Evolutionary conservation across 140 eudicot species (phyloP).

Genomic region (Stevia rebaudiana): DNA sequence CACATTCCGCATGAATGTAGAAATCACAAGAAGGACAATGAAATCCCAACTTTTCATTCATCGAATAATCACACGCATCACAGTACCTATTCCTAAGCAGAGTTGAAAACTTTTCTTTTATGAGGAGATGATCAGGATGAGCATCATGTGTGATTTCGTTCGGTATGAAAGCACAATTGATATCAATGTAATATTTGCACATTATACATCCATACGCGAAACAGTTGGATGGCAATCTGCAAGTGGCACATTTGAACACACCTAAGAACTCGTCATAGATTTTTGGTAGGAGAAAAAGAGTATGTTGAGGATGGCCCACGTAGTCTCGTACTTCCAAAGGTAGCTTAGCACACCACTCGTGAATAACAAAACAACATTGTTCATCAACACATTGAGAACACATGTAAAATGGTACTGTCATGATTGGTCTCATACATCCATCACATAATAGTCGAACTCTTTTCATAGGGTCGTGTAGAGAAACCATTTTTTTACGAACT

Average conservation of each 20-base stretch:
- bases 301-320: neutral
- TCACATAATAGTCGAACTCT: constrained; percentile 5
- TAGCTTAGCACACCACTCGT: constrained; percentile 15
- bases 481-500: neutral
- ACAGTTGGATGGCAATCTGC: neutral
- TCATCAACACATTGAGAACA: neutral
- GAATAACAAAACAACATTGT: constrained; percentile 9
- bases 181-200: constrained; percentile 1
- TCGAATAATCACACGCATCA: no score
- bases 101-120: no score
- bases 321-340: neutral
- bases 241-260: neutral
- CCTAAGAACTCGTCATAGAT: neutral
- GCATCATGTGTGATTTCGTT: neutral
- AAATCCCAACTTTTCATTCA: neutral
- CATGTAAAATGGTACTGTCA: neutral
- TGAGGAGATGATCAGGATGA: neutral
- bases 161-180: constrained; percentile 7
- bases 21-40: constrained; percentile 3
- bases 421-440: constrained; percentile 18
- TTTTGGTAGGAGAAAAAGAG: constrained; percentile 1
- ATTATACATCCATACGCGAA: constrained; percentile 1
- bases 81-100: no score
- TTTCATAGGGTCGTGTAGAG: constrained; percentile 9
- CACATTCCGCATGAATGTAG: neutral